Evolutionary conservation across 108 stramenopile species (phyloP).

Genomic region (Discostella stelligeroides): DNA sequence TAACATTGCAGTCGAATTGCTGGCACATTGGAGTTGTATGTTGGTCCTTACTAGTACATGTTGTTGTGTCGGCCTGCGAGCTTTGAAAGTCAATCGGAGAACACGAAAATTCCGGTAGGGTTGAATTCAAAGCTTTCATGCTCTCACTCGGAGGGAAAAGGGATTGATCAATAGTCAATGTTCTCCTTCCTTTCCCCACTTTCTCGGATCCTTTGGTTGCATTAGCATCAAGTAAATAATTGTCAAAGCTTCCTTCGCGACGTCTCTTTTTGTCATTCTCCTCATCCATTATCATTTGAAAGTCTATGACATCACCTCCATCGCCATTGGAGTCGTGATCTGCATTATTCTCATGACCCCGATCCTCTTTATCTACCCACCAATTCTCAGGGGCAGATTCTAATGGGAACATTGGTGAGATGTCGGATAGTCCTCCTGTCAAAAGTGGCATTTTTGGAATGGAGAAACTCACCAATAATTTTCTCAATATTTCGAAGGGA

Average conservation of each 20-base stretch:
- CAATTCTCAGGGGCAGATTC: conserved; percentile 38
- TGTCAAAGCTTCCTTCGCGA: no score
- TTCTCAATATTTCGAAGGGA: conserved; percentile 14
- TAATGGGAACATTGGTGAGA: conserved; percentile 1
- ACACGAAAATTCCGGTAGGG: conserved; percentile 1
- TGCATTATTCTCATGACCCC: conserved; percentile 1
- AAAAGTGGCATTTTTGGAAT: background rate
- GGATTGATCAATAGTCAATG: conserved; percentile 1
- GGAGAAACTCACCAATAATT: conserved; percentile 18
- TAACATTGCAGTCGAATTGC: background rate
- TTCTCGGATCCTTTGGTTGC: background rate
- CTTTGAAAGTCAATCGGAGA: conserved; percentile 12
- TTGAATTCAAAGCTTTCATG: background rate
- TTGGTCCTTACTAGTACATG: background rate
- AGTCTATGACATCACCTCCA: conserved; percentile 23
- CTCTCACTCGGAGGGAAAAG: background rate
- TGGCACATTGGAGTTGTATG: background rate
- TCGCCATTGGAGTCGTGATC: conserved; percentile 12
- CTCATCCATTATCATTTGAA: conserved; percentile 3
- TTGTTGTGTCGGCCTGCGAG: background rate
- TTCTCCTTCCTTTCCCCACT: background rate
- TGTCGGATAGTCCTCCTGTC: background rate
- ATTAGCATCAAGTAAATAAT: no score
- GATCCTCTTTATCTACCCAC: conserved; percentile 22
- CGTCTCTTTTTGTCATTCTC: conserved; percentile 10